Evolutionary conservation across 345 rosid genomes (phyloP).

Genomic region (Linum trigynum): DNA sequence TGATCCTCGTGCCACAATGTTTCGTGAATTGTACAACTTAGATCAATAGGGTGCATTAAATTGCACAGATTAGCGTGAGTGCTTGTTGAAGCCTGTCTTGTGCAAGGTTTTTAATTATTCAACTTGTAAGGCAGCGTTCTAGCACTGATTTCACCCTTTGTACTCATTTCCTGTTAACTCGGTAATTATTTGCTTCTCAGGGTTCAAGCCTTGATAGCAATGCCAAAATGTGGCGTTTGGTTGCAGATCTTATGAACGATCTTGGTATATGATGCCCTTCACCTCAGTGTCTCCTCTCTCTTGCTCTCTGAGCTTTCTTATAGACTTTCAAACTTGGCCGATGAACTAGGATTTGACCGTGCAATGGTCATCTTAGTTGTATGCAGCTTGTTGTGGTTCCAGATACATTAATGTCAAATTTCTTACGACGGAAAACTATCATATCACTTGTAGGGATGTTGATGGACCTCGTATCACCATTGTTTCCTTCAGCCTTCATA

Average conservation of each 20-base stretch:
- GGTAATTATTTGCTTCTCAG: slow-evolving; percentile 25
- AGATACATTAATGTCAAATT: not conserved
- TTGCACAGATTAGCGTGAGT: not conserved
- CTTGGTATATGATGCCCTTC: slow-evolving; percentile 42
- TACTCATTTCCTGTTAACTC: not conserved
- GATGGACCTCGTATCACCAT: slow-evolving; percentile 91
- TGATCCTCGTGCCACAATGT: not conserved
- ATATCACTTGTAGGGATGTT: slow-evolving; percentile 71
- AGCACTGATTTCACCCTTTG: not conserved
- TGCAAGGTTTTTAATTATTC: too few relatives aligned
- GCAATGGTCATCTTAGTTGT: not conserved
- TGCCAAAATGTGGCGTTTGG: slow-evolving; percentile 97
- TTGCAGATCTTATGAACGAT: slow-evolving; percentile 94
- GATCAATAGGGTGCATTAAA: not conserved
- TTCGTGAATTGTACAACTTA: not conserved
- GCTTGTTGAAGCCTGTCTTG: too few relatives aligned
- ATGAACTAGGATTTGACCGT: not conserved
- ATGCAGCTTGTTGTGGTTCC: not conserved
- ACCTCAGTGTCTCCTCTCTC: not conserved
- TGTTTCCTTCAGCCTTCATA: slow-evolving; percentile 84
- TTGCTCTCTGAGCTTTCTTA: not conserved
- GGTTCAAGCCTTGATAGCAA: slow-evolving; percentile 87
- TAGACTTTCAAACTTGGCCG: not conserved
- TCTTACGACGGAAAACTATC: slow-evolving; percentile 9
- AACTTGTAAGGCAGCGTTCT: not conserved